Evolutionary conservation across 805 yeast genomes (phyloP), one percentile per base, ranked within the genome.

Genomic region (Metschnikowia colocasiae): DNA sequence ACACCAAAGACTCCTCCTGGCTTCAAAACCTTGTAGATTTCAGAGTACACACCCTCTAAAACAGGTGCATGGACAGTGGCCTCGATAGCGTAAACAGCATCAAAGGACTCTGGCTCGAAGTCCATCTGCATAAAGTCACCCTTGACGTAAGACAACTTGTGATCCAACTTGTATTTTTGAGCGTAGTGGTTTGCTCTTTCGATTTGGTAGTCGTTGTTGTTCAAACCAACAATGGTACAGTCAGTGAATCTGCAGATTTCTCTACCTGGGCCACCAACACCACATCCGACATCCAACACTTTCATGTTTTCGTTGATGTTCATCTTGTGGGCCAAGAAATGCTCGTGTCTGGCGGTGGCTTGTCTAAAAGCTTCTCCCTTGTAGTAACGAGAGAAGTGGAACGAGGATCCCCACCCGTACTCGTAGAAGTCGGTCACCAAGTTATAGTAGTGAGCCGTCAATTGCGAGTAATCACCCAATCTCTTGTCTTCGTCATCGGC

Each of bases 41-140:
- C 96, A 48, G 87, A 76, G 71, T 92, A 92, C 45, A 94, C 98
- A 65, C 97, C 97, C 70, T 90, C 96, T 61, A 94, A 80, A 34
- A 81, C 85, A 50, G 99, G 99, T 13, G 99, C 98, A 65, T 92
- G 99, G 48, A 90, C 96, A 29, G 99, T 92, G 50, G 99, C 99
- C 76, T 92, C 99, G 63, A 92, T 92, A 54, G 99, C 97, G 63
- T 92, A 92, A 39, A 94, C 98, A 38, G 96, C 96, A 68, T 92
- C 99, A 62, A 94, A 92, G 26, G 94, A 68, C 62, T 84, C 85
- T 55, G 85, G 85, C 69, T 85, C 88, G 60, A 94, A 94, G 60
- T 92, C 97, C 97, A 92, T 88, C 69, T 92, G 94, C 99, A 92
- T 94, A 77, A 92, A 92, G 71, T 92, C 99, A 61, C 99, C 99